Conservation (phyloP, 495 filamentous ascomycete genomes). For the Penicillium mononematosum region DNA sequence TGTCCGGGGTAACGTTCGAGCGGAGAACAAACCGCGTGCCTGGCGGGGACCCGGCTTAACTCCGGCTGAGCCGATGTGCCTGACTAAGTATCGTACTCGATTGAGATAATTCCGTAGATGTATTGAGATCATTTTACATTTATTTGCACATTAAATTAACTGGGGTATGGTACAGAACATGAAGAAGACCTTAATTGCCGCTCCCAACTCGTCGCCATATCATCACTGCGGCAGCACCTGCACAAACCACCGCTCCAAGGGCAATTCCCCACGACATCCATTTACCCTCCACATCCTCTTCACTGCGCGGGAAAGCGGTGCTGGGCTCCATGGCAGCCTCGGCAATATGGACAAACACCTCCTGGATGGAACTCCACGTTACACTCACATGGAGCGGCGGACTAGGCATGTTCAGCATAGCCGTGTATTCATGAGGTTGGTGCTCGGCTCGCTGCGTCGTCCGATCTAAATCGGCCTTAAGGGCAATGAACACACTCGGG, state of each 20-base stretch:
- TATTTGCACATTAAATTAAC: background rate
- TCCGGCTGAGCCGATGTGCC: constrained; percentile 14
- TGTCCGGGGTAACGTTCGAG: constrained; percentile 31
- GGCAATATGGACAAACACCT: constrained; percentile 85
- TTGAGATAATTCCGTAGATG: background rate
- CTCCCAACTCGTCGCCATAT: constrained; percentile 61
- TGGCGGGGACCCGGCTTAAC: constrained; percentile 28
- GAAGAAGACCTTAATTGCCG: constrained; percentile 21
- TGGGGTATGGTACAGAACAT: background rate
- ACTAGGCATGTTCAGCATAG: constrained; percentile 66
- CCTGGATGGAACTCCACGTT: constrained; percentile 85
- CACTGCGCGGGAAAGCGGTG: constrained; percentile 80
- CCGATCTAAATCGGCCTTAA: constrained; percentile 93
- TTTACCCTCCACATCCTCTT: constrained; percentile 77
- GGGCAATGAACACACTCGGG: constrained; percentile 83
- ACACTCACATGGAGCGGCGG: constrained; percentile 91
- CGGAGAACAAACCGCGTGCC: constrained; percentile 34
- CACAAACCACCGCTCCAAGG: constrained; percentile 75
- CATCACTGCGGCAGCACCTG: constrained; percentile 75
- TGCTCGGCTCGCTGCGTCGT: constrained; percentile 86
- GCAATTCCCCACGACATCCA: constrained; percentile 83
- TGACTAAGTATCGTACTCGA: background rate
- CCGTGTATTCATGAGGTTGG: constrained; percentile 92
- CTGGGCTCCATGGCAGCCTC: constrained; percentile 89
- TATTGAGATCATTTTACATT: background rate